Evolutionary conservation across 108 stramenopile species (phyloP).

Genomic region (Fragilariopsis cylindrus): DNA sequence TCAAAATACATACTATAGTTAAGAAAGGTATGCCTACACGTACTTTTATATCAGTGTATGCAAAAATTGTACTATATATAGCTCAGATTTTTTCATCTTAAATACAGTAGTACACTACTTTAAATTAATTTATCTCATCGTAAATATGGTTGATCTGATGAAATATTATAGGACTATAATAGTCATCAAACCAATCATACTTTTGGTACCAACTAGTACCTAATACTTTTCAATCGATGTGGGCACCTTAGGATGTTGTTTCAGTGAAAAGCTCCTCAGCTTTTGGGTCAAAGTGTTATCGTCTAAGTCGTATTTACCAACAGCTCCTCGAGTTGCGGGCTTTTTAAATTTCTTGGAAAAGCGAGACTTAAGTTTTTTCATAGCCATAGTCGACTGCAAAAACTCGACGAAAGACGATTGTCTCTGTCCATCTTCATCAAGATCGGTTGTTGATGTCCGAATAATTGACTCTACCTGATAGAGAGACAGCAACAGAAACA

Average conservation of each 20-base stretch:
- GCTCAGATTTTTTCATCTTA: too few species aligned
- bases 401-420: slow-evolving; percentile 30
- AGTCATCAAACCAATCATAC: too few species aligned
- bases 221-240: too few species aligned
- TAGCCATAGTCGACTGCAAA: slow-evolving; percentile 20
- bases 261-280: slow-evolving; percentile 37
- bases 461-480: slow-evolving; percentile 37
- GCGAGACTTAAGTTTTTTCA: slow-evolving; percentile 30
- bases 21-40: too few species aligned
- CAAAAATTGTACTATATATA: too few species aligned
- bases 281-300: slow-evolving; percentile 4
- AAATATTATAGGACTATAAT: too few species aligned
- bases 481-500: slow-evolving; percentile 30
- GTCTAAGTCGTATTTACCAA: slow-evolving; percentile 2
- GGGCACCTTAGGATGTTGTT: not conserved
- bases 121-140: too few species aligned
- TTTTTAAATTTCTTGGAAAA: slow-evolving; percentile 31
- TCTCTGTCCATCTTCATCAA: slow-evolving; percentile 14
- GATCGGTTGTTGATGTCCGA: not conserved
- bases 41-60: too few species aligned
- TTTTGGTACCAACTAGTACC: too few species aligned
- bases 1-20: too few species aligned
- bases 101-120: too few species aligned
- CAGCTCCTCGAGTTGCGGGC: not conserved
- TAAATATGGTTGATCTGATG: too few species aligned